Evolutionary conservation across 202 grass and related monocot genomes (phyloP).

Genomic region (Schoenoplectus triqueter): DNA sequence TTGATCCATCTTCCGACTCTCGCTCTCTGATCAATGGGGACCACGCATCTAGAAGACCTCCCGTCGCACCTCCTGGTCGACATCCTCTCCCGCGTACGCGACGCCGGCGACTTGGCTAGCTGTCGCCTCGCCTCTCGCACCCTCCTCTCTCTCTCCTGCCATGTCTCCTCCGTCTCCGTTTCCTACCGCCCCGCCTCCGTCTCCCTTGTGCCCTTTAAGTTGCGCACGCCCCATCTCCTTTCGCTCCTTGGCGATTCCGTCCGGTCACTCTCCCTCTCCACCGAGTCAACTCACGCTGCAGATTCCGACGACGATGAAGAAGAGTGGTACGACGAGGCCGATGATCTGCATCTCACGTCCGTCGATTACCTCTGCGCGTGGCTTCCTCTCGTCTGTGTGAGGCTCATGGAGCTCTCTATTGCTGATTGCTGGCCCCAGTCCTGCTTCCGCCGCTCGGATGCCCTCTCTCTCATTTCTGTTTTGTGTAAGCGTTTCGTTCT

Average conservation of each 20-base stretch:
- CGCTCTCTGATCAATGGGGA: constrained; percentile 8
- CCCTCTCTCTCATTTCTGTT: constrained; percentile 58
- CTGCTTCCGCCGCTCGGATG: constrained; percentile 72
- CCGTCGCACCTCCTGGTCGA: constrained; percentile 54
- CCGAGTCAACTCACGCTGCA: constrained; percentile 30
- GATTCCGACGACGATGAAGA: constrained; percentile 51
- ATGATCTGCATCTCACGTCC: constrained; percentile 65
- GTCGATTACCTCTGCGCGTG: constrained; percentile 47
- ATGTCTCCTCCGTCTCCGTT: constrained; percentile 46
- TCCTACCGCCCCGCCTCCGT: constrained; percentile 35
- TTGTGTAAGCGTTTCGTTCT: constrained; percentile 46
- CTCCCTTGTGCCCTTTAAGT: constrained; percentile 39
- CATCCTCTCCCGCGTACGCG: constrained; percentile 52
- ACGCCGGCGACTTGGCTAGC: constrained; percentile 51
- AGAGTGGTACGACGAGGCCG: constrained; percentile 52
- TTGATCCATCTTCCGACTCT: neutral
- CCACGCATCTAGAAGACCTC: constrained; percentile 41
- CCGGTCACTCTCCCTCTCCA: constrained; percentile 51
- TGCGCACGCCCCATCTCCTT: constrained; percentile 43
- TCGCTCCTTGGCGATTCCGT: constrained; percentile 50
- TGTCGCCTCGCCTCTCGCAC: constrained; percentile 68
- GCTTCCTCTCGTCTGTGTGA: constrained; percentile 41
- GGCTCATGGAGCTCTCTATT: constrained; percentile 54
- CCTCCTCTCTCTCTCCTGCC: constrained; percentile 53
- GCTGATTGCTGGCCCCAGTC: constrained; percentile 75